Evolutionary conservation across 306 rosid species (phyloP).

Genomic region (Sesbania bispinosa): DNA sequence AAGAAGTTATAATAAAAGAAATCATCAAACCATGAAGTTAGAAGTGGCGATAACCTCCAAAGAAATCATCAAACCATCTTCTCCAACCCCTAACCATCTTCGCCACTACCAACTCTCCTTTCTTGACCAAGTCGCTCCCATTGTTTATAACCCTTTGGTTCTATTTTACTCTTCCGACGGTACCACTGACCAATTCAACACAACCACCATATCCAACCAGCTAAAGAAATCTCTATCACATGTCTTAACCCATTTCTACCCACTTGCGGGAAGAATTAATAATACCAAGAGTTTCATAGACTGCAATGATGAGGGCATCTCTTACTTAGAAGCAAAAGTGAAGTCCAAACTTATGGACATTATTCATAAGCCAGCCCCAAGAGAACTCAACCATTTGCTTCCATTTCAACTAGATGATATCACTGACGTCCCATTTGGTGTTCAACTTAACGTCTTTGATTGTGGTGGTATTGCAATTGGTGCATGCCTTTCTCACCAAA

Average conservation of each 20-base stretch:
- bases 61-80: constrained; percentile 40
- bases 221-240: constrained; percentile 52
- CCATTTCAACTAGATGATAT: constrained; percentile 41
- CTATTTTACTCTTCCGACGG: constrained; percentile 28
- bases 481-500: constrained; percentile 51
- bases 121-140: constrained; percentile 49
- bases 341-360: constrained; percentile 33
- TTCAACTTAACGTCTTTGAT: constrained; percentile 49
- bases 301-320: constrained; percentile 52
- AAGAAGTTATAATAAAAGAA: too few relatives aligned
- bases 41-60: constrained; percentile 30
- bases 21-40: constrained; percentile 23
- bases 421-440: constrained; percentile 38
- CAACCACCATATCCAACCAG: constrained; percentile 12
- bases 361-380: constrained; percentile 32
- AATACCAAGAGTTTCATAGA: constrained; percentile 17
- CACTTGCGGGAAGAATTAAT: constrained; percentile 42
- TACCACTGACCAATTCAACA: background rate
- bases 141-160: constrained; percentile 27
- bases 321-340: constrained; percentile 41
- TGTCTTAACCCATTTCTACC: constrained; percentile 37
- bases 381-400: constrained; percentile 40
- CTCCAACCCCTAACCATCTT: constrained; percentile 41
- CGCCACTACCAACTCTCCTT: constrained; percentile 48
- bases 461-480: constrained; percentile 59